Percentiles rank a stretch among this genome's conserved stretches.
These are phyloP conservation scores for Posidonia oceanica DNA, from an alignment of 116 monocot species.

Conservation along the genomic window DNA sequence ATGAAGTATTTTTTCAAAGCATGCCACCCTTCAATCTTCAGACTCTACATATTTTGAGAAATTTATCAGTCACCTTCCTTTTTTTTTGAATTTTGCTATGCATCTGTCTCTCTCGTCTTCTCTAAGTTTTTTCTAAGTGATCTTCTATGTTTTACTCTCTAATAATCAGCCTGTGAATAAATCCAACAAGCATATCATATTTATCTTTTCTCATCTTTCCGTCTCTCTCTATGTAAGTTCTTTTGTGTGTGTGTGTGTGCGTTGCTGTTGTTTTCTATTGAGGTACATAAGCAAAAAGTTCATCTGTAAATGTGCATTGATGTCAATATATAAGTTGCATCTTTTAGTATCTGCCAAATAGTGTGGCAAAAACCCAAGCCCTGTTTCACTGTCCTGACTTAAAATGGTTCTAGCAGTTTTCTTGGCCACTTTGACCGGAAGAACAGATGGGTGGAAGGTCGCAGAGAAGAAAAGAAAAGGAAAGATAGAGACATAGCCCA, in stretches of 20 bases:
- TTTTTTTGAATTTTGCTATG: background rate
- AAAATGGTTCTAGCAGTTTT: constrained; percentile 19
- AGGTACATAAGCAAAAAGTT: constrained; percentile 13
- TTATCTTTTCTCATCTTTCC: background rate
- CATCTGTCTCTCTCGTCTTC: background rate
- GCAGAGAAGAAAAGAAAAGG: constrained; percentile 14
- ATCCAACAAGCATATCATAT: background rate
- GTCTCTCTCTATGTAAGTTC: background rate
- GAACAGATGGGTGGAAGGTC: constrained; percentile 23
- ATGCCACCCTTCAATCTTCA: too few species aligned
- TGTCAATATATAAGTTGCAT: constrained; percentile 25
- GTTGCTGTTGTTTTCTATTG: constrained; percentile 3
- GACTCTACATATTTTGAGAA: background rate
- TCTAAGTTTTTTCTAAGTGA: too few species aligned
- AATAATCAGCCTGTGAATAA: background rate
- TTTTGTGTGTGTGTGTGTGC: background rate
- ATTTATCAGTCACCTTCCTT: background rate
- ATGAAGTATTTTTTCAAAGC: constrained; percentile 3
- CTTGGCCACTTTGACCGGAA: constrained; percentile 43
- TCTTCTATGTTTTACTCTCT: too few species aligned
- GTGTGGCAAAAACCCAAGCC: constrained; percentile 14
- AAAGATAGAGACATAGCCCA: constrained; percentile 2
- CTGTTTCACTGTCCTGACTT: constrained; percentile 18
- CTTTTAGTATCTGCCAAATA: constrained; percentile 22
- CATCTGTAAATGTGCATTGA: constrained; percentile 15